Conservation (phyloP, 148 eudicot genomes). For the Chenopodium suecicum region DNA sequence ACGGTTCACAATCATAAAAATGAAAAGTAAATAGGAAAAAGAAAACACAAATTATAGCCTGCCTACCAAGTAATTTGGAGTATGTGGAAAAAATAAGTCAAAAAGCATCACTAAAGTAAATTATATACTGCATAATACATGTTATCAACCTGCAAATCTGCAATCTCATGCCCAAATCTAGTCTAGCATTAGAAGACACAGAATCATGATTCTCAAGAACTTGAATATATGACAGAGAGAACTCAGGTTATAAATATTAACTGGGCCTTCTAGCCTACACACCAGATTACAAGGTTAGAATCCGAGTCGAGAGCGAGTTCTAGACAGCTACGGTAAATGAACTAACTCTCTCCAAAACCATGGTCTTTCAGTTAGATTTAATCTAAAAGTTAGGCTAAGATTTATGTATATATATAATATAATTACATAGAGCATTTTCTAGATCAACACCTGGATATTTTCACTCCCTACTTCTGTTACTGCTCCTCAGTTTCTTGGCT, state of each 20-base stretch:
- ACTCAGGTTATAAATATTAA: slow-evolving; percentile 22
- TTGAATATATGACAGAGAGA: slow-evolving; percentile 14
- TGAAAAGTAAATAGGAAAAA: neutral
- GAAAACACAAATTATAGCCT: neutral
- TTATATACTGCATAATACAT: neutral
- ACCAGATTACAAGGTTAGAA: slow-evolving; percentile 36
- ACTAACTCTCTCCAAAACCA: slow-evolving; percentile 24
- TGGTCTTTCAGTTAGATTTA: slow-evolving; percentile 24
- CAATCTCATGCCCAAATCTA: neutral
- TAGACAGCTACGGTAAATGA: slow-evolving; percentile 13
- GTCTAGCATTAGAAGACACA: neutral
- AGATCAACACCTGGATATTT: slow-evolving; percentile 10
- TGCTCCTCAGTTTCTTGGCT: slow-evolving; percentile 61
- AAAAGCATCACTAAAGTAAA: neutral
- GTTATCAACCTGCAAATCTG: neutral
- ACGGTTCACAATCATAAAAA: neutral
- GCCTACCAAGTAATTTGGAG: neutral
- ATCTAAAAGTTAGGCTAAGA: slow-evolving; percentile 38
- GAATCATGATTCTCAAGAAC: neutral
- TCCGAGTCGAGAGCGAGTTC: slow-evolving; percentile 10
- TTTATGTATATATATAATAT: slow-evolving; percentile 28
- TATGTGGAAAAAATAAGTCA: neutral
- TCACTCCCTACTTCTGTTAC: slow-evolving; percentile 27
- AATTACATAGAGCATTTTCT: slow-evolving; percentile 31
- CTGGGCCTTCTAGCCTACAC: slow-evolving; percentile 16